These are phyloP conservation scores for Tylopilus sp. DNA, from an alignment of 1,284 basidiomycete species.

Conservation along the genomic window DNA sequence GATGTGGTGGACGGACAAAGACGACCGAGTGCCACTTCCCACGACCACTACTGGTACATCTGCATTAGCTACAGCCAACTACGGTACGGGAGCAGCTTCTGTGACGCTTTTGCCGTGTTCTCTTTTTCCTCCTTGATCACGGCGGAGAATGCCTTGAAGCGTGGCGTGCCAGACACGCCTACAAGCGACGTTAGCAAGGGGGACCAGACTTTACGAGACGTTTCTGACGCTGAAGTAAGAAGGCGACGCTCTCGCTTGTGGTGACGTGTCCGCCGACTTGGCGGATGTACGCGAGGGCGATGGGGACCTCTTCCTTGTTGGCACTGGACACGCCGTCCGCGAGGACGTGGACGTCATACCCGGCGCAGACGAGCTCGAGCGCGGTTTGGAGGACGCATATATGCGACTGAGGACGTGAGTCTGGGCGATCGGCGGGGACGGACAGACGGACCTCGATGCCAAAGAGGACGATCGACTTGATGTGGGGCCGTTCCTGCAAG, in stretches of 20 bases:
- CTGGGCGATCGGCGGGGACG: neutral
- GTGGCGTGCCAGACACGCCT: constrained; percentile 65
- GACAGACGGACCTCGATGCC: constrained; percentile 73
- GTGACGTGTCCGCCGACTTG: constrained; percentile 75
- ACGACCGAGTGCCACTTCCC: constrained; percentile 8
- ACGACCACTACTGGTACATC: neutral
- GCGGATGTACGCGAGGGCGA: constrained; percentile 65
- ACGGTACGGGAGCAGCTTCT: constrained; percentile 27
- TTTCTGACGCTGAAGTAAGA: constrained; percentile 66
- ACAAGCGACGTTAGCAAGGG: constrained; percentile 13
- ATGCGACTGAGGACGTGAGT: constrained; percentile 59
- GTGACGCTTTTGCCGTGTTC: constrained; percentile 49
- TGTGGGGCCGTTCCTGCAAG: constrained; percentile 48
- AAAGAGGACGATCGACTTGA: constrained; percentile 71
- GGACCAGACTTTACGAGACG: constrained; percentile 9
- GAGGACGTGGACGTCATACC: constrained; percentile 66
- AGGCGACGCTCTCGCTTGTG: constrained; percentile 80
- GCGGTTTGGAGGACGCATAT: constrained; percentile 87
- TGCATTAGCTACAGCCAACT: constrained; percentile 20
- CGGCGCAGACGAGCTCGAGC: constrained; percentile 58
- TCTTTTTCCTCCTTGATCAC: constrained; percentile 79
- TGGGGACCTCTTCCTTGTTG: constrained; percentile 68
- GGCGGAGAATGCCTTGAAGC: constrained; percentile 73
- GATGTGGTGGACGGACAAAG: neutral
- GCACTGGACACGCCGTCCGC: constrained; percentile 85